Conservation (phyloP, 169 alveolate genomes). For the Babesia divergens region DNA sequence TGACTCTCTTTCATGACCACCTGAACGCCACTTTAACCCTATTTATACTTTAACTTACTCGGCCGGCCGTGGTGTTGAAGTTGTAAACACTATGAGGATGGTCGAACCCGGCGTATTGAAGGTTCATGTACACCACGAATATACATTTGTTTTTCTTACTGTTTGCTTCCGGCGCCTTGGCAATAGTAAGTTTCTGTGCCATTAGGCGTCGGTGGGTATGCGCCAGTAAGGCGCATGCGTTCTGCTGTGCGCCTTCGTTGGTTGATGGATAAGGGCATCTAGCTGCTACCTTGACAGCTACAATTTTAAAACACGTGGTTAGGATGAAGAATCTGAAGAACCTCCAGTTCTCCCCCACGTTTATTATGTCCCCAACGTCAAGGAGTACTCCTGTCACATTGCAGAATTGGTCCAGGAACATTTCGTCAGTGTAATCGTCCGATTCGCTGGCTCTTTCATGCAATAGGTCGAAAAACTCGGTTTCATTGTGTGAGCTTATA, state of each 20-base stretch:
- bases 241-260: neutral
- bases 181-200: conserved; percentile 6
- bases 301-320: conserved; percentile 36
- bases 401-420: conserved; percentile 50
- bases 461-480: conserved; percentile 1
- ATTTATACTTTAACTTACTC: neutral
- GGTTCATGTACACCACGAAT: neutral
- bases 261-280: neutral
- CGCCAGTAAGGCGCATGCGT: neutral
- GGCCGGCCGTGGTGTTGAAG: conserved; percentile 13
- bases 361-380: conserved; percentile 30
- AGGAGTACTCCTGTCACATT: conserved; percentile 38
- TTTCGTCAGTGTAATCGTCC: neutral
- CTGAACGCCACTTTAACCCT: neutral
- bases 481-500: conserved; percentile 2
- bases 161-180: neutral
- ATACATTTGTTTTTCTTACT: neutral
- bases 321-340: conserved; percentile 31
- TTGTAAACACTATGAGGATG: conserved; percentile 21
- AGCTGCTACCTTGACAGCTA: conserved; percentile 14
- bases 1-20: conserved; percentile 11
- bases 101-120: conserved; percentile 50
- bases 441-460: neutral
- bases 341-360: neutral
- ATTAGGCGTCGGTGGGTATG: neutral